Evolutionary conservation across 257 asterid genomes (phyloP).

Genomic region (Echium plantagineum): DNA sequence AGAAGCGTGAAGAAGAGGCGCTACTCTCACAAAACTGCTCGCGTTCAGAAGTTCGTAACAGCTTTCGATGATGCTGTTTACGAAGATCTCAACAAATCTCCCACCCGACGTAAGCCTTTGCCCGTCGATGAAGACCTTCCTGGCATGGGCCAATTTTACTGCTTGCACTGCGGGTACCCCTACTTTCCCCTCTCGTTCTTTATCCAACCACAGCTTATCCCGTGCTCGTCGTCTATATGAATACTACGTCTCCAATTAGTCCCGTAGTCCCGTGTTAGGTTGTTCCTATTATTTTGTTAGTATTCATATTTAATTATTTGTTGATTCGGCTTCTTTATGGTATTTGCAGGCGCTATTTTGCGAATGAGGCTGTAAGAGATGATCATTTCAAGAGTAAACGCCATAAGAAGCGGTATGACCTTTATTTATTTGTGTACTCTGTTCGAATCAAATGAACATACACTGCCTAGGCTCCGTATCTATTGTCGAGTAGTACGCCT

Average conservation of each 20-base stretch:
- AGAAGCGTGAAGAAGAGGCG: slow-evolving; percentile 40
- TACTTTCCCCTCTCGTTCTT: too few relatives aligned
- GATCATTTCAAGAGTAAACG: slow-evolving; percentile 78
- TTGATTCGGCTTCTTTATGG: background rate
- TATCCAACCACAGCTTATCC: too few relatives aligned
- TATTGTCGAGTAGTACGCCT: too few relatives aligned
- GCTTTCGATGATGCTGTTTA: slow-evolving; percentile 82
- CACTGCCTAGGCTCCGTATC: too few relatives aligned
- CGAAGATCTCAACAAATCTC: slow-evolving; percentile 51
- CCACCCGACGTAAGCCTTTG: slow-evolving; percentile 30
- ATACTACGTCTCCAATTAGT: too few relatives aligned
- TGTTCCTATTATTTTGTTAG: too few relatives aligned
- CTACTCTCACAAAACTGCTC: slow-evolving; percentile 52
- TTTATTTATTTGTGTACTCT: too few relatives aligned
- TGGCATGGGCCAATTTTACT: slow-evolving; percentile 87
- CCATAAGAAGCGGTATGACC: slow-evolving; percentile 68
- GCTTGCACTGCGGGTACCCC: slow-evolving; percentile 74
- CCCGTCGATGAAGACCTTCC: slow-evolving; percentile 92
- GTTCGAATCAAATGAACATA: too few relatives aligned
- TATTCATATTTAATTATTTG: background rate
- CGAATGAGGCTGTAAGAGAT: slow-evolving; percentile 61
- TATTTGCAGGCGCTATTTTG: slow-evolving; percentile 55
- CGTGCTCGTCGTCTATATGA: too few relatives aligned
- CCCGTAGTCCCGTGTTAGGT: too few relatives aligned
- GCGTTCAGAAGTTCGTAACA: slow-evolving; percentile 47